phyloP scores from a whole-genome alignment of 345 rosid genomes.

The Brassica cretica region DNA sequence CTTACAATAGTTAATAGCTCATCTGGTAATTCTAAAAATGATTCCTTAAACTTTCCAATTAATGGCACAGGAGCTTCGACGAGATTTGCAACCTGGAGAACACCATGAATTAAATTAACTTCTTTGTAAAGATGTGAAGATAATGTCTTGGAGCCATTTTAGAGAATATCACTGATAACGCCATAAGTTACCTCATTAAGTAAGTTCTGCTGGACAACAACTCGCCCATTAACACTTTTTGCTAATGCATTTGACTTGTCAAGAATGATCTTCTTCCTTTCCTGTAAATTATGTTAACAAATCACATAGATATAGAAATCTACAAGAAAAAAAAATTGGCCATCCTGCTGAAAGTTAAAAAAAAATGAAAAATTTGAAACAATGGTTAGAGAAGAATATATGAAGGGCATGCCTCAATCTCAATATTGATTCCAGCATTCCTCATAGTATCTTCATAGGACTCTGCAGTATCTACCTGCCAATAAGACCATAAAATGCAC shows the following conservation, averaged over 20 bases:
- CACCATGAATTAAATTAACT: slow-evolving; percentile 13
- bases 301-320: slow-evolving; percentile 9
- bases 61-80: slow-evolving; percentile 91
- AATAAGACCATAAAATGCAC: slow-evolving; percentile 30
- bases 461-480: slow-evolving; percentile 77
- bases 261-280: slow-evolving; percentile 63
- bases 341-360: slow-evolving; percentile 14
- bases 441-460: slow-evolving; percentile 59
- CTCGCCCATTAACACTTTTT: slow-evolving; percentile 61
- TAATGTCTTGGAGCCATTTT: neutral
- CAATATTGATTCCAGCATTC: slow-evolving; percentile 75
- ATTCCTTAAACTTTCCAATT: slow-evolving; percentile 75
- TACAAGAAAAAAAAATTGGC: slow-evolving; percentile 11
- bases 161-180: slow-evolving; percentile 28
- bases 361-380: neutral
- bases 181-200: slow-evolving; percentile 65
- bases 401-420: slow-evolving; percentile 61
- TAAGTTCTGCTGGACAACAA: slow-evolving; percentile 60
- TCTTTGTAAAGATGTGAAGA: slow-evolving; percentile 1
- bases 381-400: slow-evolving; percentile 9
- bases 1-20: slow-evolving; percentile 87
- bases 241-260: slow-evolving; percentile 65
- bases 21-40: slow-evolving; percentile 90
- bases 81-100: slow-evolving; percentile 85
- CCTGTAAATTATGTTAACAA: slow-evolving; percentile 46